A percentile compares a stretch with the other conserved stretches of the same genome.
Conservation (phyloP, 192 early-diverging fungal genomes). For the Backusella psychrophila region DNA sequence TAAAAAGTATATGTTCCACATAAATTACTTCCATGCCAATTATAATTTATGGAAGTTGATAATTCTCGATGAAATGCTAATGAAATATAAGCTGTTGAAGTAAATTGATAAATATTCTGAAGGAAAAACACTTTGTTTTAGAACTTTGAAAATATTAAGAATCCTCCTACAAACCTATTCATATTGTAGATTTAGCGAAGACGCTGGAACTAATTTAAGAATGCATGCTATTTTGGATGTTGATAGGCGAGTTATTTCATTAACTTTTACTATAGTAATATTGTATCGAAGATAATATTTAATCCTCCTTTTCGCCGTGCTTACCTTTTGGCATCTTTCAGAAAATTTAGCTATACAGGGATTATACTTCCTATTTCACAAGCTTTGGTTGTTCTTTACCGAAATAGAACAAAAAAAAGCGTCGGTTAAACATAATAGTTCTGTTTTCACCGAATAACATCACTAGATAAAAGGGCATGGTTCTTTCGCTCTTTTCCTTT, state of each 20-base stretch:
- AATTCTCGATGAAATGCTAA: too few species aligned
- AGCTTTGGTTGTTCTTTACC: background rate
- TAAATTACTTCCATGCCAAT: too few species aligned
- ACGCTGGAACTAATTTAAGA: too few species aligned
- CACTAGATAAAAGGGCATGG: background rate
- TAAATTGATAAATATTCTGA: too few species aligned
- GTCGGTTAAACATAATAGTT: background rate
- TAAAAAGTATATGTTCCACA: too few species aligned
- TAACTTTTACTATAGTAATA: background rate
- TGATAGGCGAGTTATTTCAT: background rate
- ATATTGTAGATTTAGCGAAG: too few species aligned
- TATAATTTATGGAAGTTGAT: too few species aligned
- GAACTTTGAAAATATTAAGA: too few species aligned
- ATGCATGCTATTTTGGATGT: too few species aligned
- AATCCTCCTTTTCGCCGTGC: background rate
- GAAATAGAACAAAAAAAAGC: background rate
- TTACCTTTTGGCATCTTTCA: background rate
- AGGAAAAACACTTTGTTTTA: too few species aligned
- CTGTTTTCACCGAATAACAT: background rate
- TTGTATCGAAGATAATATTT: background rate
- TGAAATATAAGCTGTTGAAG: too few species aligned
- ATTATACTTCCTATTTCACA: background rate
- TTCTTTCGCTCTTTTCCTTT: background rate
- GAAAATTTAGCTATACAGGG: background rate
- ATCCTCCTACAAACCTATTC: too few species aligned